phyloP scores from a whole-genome alignment of 2,329 filamentous ascomycete species.

The Pyrenophora graminea region DNA sequence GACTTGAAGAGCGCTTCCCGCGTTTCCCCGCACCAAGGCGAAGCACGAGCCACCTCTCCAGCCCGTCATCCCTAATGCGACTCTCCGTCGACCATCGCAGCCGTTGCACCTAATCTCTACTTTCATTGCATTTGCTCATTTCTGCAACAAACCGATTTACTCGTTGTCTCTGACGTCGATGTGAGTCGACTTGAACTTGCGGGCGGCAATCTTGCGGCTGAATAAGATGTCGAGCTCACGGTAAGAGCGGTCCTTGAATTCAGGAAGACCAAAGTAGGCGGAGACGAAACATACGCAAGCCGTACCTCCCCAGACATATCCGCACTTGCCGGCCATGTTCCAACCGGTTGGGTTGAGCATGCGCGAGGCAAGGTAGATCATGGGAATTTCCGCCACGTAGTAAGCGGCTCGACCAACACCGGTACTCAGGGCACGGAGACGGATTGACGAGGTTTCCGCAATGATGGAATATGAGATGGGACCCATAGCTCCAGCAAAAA shows the following conservation, averaged over 20 bases:
- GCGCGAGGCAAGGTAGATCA: slow-evolving; percentile 63
- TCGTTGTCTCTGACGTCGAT: slow-evolving; percentile 65
- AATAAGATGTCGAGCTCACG: slow-evolving; percentile 55
- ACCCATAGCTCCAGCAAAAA: slow-evolving; percentile 65
- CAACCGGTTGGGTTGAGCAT: slow-evolving; percentile 54
- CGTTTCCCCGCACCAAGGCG: no score
- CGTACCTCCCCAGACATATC: slow-evolving; percentile 46
- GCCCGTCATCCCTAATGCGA: no score
- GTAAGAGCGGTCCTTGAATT: slow-evolving; percentile 56
- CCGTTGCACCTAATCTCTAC: no score
- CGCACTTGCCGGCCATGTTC: slow-evolving; percentile 41
- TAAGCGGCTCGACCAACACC: slow-evolving; percentile 66
- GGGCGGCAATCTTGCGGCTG: slow-evolving; percentile 53
- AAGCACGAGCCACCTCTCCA: no score
- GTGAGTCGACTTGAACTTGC: slow-evolving; percentile 59
- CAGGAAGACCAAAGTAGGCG: slow-evolving; percentile 58
- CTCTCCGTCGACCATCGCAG: no score
- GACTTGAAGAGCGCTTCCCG: no score
- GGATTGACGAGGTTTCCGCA: slow-evolving; percentile 66
- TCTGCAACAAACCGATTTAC: slow-evolving; percentile 48
- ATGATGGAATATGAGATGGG: slow-evolving; percentile 71
- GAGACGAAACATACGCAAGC: slow-evolving; percentile 58
- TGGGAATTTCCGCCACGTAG: slow-evolving; percentile 67
- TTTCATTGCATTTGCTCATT: no score
- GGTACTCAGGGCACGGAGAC: slow-evolving; percentile 65